These are phyloP conservation scores for Chaetomium fimeti DNA, from an alignment of 495 filamentous ascomycete genomes.

Conservation along the genomic window DNA sequence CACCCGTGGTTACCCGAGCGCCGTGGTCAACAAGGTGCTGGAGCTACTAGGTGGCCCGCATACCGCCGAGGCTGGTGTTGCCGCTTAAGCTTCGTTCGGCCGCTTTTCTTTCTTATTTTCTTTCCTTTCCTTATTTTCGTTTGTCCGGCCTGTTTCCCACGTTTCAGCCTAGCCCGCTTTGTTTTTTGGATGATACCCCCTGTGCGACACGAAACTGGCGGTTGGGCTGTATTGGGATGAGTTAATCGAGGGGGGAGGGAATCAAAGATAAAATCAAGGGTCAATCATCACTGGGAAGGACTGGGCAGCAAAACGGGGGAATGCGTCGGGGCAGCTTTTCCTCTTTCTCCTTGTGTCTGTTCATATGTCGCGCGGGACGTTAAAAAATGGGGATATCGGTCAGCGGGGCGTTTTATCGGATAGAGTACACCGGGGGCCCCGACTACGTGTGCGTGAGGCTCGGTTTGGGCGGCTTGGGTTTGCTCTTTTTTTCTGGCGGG, in stretches of 20 bases:
- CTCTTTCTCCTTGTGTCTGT: not conserved
- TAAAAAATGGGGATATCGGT: slow-evolving; percentile 4
- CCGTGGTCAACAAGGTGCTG: slow-evolving; percentile 86
- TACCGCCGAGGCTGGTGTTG: slow-evolving; percentile 18
- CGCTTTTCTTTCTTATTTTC: not conserved
- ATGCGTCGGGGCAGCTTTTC: not conserved
- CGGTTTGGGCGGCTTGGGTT: slow-evolving; percentile 7
- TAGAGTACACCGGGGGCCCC: slow-evolving; percentile 16
- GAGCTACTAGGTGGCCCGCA: slow-evolving; percentile 75
- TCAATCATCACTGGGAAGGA: slow-evolving; percentile 12
- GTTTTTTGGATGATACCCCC: slow-evolving; percentile 30
- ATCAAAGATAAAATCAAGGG: slow-evolving; percentile 14
- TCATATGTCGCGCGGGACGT: not conserved
- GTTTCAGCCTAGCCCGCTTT: slow-evolving; percentile 12
- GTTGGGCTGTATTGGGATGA: slow-evolving; percentile 3
- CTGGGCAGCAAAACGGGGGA: slow-evolving; percentile 1
- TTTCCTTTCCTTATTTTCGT: not conserved
- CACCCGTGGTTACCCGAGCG: slow-evolving; percentile 81
- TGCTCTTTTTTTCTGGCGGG: not conserved
- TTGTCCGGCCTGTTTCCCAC: slow-evolving; percentile 3
- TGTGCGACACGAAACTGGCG: slow-evolving; percentile 21
- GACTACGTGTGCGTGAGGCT: slow-evolving; percentile 13
- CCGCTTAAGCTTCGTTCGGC: slow-evolving; percentile 8
- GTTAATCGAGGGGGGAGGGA: slow-evolving; percentile 3
- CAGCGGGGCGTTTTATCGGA: slow-evolving; percentile 16